Evolutionary conservation across 805 yeast genomes (phyloP).

Genomic region (Kodamaea laetipori): DNA sequence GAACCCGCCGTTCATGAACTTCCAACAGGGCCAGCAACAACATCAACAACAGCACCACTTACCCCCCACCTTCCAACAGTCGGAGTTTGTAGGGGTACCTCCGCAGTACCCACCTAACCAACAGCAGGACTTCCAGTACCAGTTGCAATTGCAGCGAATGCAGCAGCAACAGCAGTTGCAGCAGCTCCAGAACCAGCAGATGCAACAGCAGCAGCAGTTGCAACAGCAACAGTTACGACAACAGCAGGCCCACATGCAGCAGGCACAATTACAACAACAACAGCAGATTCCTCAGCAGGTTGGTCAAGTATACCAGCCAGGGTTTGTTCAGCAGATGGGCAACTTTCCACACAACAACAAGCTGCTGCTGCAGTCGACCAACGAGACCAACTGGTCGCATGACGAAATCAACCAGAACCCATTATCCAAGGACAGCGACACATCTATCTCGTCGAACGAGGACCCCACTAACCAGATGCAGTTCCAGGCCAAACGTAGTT

Average conservation of each 20-base stretch:
- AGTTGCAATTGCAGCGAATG: conserved; percentile 12
- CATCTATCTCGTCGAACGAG: conserved; percentile 38
- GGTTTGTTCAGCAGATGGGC: conserved; percentile 11
- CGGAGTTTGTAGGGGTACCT: conserved; percentile 22
- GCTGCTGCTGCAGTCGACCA: conserved; percentile 33
- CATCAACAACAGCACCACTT: conserved; percentile 37
- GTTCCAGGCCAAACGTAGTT: conserved; percentile 7
- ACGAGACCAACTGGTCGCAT: conserved; percentile 49
- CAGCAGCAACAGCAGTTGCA: conserved; percentile 19
- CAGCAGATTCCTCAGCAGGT: conserved; percentile 15
- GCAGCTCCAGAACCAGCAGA: conserved; percentile 31
- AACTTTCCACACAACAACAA: conserved; percentile 11
- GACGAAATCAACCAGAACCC: conserved; percentile 28
- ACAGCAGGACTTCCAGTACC: conserved; percentile 13
- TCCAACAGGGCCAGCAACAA: conserved; percentile 5
- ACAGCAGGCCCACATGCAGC: conserved; percentile 15
- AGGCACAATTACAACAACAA: conserved; percentile 16
- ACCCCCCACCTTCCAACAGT: conserved; percentile 26
- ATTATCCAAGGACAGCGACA: conserved; percentile 40
- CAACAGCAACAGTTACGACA: conserved; percentile 19
- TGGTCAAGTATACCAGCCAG: conserved; percentile 17
- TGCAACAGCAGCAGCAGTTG: conserved; percentile 24
- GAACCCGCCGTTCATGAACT: conserved; percentile 12
- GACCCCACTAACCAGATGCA: conserved; percentile 13
- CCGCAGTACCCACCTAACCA: conserved; percentile 11